Evolutionary conservation across 2,329 filamentous ascomycete species (phyloP).

Genomic region (Talaromyces atroroseus): DNA sequence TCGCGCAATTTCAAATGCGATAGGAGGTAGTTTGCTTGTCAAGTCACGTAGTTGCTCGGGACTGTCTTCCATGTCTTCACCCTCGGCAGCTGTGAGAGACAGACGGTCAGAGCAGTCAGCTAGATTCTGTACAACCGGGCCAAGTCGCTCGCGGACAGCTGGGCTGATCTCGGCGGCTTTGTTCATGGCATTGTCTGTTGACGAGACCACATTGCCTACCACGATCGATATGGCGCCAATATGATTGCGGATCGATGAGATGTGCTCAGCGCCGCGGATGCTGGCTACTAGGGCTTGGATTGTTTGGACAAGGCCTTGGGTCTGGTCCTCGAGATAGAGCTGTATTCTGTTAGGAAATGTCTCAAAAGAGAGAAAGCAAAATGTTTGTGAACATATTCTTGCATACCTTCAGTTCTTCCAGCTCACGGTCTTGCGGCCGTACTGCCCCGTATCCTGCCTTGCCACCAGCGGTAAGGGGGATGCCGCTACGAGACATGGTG

Average conservation of each 20-base stretch:
- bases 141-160: slow-evolving; percentile 45
- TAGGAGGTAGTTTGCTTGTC: slow-evolving; percentile 68
- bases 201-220: slow-evolving; percentile 63
- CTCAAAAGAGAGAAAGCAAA: not conserved
- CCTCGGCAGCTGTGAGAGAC: slow-evolving; percentile 57
- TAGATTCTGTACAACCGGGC: slow-evolving; percentile 43
- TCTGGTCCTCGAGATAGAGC: slow-evolving; percentile 79
- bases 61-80: slow-evolving; percentile 51
- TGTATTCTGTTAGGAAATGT: slow-evolving; percentile 23
- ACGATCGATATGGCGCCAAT: slow-evolving; percentile 65
- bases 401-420: slow-evolving; percentile 58
- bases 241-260: slow-evolving; percentile 62
- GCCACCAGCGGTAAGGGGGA: slow-evolving; percentile 18
- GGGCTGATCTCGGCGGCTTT: slow-evolving; percentile 40
- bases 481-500: slow-evolving; percentile 23
- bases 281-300: slow-evolving; percentile 75
- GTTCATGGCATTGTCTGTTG: slow-evolving; percentile 55
- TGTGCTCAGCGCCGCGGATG: slow-evolving; percentile 60
- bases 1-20: slow-evolving; percentile 80
- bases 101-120: slow-evolving; percentile 61
- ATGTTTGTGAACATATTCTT: not conserved
- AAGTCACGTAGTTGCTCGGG: slow-evolving; percentile 50
- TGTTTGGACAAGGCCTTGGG: slow-evolving; percentile 68
- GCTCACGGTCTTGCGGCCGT: slow-evolving; percentile 41
- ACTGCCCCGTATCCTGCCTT: slow-evolving; percentile 37